Conservation (phyloP, 192 early-diverging fungal genomes). For the Phycomyces nitens region DNA sequence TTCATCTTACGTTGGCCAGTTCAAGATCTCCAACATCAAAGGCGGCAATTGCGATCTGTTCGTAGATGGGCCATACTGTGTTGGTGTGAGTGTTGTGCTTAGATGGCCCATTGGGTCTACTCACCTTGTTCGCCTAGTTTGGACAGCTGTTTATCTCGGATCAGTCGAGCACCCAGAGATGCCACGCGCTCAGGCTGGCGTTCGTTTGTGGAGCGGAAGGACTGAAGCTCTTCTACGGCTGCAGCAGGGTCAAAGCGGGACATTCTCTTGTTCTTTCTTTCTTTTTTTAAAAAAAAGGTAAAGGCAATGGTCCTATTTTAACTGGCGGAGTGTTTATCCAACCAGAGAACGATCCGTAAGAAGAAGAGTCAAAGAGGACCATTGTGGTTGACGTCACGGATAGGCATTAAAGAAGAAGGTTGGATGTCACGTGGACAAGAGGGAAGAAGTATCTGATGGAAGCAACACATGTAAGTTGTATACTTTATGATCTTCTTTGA, state of each 20-base stretch:
- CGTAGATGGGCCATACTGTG: constrained; percentile 69
- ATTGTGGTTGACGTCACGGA: too few relatives aligned
- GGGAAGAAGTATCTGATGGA: too few relatives aligned
- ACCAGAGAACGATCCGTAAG: too few relatives aligned
- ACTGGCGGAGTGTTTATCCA: too few relatives aligned
- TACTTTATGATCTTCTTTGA: too few relatives aligned
- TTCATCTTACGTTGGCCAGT: constrained; percentile 50
- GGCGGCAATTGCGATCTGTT: constrained; percentile 80
- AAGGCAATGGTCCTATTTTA: neutral
- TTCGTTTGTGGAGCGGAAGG: constrained; percentile 25
- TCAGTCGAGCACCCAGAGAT: constrained; percentile 23
- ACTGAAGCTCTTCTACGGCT: constrained; percentile 21
- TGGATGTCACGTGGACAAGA: too few relatives aligned
- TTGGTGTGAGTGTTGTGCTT: too few relatives aligned
- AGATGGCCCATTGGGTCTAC: neutral
- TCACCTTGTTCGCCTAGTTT: constrained; percentile 33
- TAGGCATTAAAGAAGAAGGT: too few relatives aligned
- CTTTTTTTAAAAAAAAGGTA: constrained; percentile 1
- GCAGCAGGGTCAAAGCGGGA: constrained; percentile 17
- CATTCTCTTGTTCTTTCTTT: constrained; percentile 13
- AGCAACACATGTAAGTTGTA: too few relatives aligned
- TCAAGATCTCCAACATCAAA: constrained; percentile 71
- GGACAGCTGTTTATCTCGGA: constrained; percentile 16
- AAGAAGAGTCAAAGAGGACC: too few relatives aligned
- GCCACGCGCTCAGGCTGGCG: constrained; percentile 22